These are phyloP conservation scores for Paecilomyces sp. DNA, from an alignment of 2,329 filamentous ascomycete species.

Conservation along the genomic window DNA sequence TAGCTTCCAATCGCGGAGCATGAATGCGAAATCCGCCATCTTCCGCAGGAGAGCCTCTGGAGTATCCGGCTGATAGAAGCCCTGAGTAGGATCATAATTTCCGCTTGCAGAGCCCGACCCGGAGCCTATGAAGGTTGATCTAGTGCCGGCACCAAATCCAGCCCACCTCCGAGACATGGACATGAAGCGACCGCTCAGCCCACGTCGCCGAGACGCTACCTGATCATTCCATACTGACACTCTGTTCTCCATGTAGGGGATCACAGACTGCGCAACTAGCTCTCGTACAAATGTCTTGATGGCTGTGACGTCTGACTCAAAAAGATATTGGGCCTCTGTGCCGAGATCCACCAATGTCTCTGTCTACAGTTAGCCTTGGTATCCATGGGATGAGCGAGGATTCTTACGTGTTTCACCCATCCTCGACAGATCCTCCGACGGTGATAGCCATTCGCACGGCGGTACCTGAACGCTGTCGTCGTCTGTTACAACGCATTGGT, in stretches of 20 bases:
- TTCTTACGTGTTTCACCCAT: slow-evolving; percentile 55
- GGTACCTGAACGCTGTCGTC: slow-evolving; percentile 82
- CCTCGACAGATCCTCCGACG: slow-evolving; percentile 72
- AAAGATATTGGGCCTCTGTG: slow-evolving; percentile 70
- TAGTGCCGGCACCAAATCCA: slow-evolving; percentile 64
- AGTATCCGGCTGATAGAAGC: slow-evolving; percentile 76
- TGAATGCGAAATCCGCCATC: slow-evolving; percentile 89
- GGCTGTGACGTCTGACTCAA: slow-evolving; percentile 83
- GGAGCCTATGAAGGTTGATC: slow-evolving; percentile 47
- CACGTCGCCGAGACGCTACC: slow-evolving; percentile 80
- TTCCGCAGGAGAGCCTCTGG: slow-evolving; percentile 90
- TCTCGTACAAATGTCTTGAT: slow-evolving; percentile 87
- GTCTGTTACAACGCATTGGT: slow-evolving; percentile 78
- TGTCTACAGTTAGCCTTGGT: slow-evolving; percentile 17
- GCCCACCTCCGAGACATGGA: slow-evolving; percentile 87
- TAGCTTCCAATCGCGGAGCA: slow-evolving; percentile 93
- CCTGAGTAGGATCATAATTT: slow-evolving; percentile 71
- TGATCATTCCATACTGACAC: slow-evolving; percentile 95
- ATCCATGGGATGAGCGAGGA: not conserved
- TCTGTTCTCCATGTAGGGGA: slow-evolving; percentile 93
- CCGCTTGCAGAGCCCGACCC: slow-evolving; percentile 34
- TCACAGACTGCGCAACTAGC: slow-evolving; percentile 87
- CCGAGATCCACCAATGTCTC: slow-evolving; percentile 52
- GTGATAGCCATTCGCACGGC: slow-evolving; percentile 80
- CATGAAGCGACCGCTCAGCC: slow-evolving; percentile 88